Percentiles rank a stretch among this genome's conserved stretches.
Conservation (phyloP, 169 alveolate species). For the Eimeria necatrix region DNA sequence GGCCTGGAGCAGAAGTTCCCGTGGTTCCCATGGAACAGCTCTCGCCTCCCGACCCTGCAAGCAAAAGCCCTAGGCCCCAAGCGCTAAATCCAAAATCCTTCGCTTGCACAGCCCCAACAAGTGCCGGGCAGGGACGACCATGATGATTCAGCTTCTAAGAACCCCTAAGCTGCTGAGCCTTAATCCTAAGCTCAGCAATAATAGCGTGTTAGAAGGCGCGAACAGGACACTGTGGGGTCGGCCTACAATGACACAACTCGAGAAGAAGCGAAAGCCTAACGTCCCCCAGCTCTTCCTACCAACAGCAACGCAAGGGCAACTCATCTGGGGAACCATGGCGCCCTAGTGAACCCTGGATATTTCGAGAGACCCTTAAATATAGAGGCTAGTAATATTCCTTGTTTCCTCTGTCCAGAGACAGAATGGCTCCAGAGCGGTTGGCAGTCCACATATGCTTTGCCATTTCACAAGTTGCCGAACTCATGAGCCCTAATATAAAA, state of each 20-base stretch:
- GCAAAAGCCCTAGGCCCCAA: conserved; percentile 36
- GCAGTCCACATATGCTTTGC: too few relatives aligned
- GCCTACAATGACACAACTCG: conserved; percentile 27
- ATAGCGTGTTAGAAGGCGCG: too few relatives aligned
- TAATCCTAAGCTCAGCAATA: neutral
- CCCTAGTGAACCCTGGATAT: neutral
- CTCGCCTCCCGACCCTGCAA: conserved; percentile 88
- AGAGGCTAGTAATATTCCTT: too few relatives aligned
- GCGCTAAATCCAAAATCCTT: conserved; percentile 71
- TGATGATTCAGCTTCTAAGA: too few relatives aligned
- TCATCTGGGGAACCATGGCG: neutral
- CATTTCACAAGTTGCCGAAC: too few relatives aligned
- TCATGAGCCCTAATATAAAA: too few relatives aligned
- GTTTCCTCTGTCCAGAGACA: too few relatives aligned
- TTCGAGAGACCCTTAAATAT: too few relatives aligned
- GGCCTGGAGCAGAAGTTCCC: conserved; percentile 86
- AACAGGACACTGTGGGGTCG: neutral
- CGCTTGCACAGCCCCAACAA: neutral
- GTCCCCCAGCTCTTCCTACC: neutral
- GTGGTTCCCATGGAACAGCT: conserved; percentile 91
- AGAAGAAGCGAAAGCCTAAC: neutral
- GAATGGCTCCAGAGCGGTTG: too few relatives aligned
- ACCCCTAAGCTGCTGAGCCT: neutral
- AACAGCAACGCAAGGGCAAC: neutral
- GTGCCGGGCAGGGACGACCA: too few relatives aligned